phyloP scores from a whole-genome alignment of 139 green algal genomes.

The Picochlorum sp. region DNA sequence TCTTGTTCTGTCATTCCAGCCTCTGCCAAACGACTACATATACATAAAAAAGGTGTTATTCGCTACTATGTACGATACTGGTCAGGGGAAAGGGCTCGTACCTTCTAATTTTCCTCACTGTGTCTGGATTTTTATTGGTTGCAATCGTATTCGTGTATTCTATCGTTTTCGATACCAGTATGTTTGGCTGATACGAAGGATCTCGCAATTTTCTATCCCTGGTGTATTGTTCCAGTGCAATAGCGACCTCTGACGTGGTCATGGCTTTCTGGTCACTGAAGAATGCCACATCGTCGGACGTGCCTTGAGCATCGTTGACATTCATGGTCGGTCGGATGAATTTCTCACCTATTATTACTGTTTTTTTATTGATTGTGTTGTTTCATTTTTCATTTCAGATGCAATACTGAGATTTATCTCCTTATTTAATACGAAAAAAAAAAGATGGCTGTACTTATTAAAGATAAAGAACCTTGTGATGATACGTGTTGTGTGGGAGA shows the following conservation, averaged over 20 bases:
- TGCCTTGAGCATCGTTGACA: background rate
- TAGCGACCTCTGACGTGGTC: slow-evolving; percentile 27
- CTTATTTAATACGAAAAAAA: too few relatives aligned
- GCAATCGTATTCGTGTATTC: slow-evolving; percentile 31
- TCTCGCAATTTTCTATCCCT: background rate
- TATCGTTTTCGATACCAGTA: slow-evolving; percentile 25
- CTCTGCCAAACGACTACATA: slow-evolving; percentile 17
- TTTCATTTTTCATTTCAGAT: too few relatives aligned
- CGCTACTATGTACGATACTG: too few relatives aligned
- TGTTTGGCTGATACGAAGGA: slow-evolving; percentile 16
- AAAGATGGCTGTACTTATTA: too few relatives aligned
- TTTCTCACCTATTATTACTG: too few relatives aligned
- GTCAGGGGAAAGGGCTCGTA: slow-evolving; percentile 8
- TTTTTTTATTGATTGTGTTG: too few relatives aligned
- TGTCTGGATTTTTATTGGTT: slow-evolving; percentile 27
- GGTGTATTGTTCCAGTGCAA: slow-evolving; percentile 24
- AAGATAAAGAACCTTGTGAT: too few relatives aligned
- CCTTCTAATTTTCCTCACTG: slow-evolving; percentile 30
- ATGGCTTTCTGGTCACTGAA: slow-evolving; percentile 19
- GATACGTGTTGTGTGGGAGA: too few relatives aligned
- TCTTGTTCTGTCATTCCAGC: slow-evolving; percentile 30
- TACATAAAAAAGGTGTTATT: background rate
- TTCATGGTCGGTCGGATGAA: background rate
- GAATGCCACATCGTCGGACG: background rate
- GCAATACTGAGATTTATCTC: too few relatives aligned